phyloP scores from a whole-genome alignment of 1,284 basidiomycete species.

The Peniophora sp. region DNA sequence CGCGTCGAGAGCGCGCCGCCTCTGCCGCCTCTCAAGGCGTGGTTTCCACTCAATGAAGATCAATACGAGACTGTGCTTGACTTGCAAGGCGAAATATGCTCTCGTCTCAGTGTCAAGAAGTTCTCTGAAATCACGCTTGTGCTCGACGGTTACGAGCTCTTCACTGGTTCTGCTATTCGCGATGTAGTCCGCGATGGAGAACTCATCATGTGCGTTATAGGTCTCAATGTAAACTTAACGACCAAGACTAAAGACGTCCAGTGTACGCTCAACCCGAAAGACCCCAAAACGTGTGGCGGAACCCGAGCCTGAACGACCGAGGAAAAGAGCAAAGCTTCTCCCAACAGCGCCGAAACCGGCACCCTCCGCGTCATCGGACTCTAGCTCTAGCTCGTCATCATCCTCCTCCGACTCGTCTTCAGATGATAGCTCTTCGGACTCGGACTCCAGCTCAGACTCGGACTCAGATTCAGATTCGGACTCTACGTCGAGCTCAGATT shows the following conservation, averaged over 20 bases:
- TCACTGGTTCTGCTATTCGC: conserved; percentile 29
- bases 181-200: conserved; percentile 36
- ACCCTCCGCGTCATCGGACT: conserved; percentile 6
- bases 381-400: conserved; percentile 1
- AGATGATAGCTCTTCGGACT: conserved; percentile 10
- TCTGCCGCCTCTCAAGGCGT: conserved; percentile 31
- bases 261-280: neutral
- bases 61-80: conserved; percentile 13
- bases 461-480: neutral
- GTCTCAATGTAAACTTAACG: neutral
- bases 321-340: conserved; percentile 1
- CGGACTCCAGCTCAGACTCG: conserved; percentile 14
- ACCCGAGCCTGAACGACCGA: conserved; percentile 3
- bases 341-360: conserved; percentile 2
- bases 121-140: conserved; percentile 21
- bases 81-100: conserved; percentile 21
- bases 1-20: conserved; percentile 29
- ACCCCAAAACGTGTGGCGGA: conserved; percentile 6
- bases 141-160: conserved; percentile 37
- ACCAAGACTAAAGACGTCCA: neutral
- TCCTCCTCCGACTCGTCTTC: conserved; percentile 15
- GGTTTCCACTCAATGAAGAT: conserved; percentile 28
- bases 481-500: conserved; percentile 3
- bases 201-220: conserved; percentile 27
- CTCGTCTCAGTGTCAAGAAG: conserved; percentile 12